These are phyloP conservation scores for Halophytophthora polymorphica DNA, from an alignment of 352 stramenopile species.

Conservation along the genomic window DNA sequence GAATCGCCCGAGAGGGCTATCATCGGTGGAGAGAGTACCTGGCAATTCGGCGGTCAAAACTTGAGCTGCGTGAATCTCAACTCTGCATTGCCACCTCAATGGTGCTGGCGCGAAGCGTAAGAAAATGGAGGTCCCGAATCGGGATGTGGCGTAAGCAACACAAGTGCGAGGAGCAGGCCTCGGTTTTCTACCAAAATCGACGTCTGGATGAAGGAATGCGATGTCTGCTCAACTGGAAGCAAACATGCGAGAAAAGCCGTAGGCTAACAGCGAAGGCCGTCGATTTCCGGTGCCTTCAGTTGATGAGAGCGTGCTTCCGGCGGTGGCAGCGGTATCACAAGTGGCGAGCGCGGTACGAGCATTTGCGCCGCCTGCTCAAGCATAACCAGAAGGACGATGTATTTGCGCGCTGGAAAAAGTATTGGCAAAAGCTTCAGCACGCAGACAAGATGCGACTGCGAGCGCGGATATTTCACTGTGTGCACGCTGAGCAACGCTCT, in stretches of 20 bases:
- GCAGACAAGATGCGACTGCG: constrained; percentile 11
- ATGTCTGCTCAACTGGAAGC: constrained; percentile 9
- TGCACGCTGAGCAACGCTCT: constrained; percentile 10
- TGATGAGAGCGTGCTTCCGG: constrained; percentile 7
- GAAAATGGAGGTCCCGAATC: constrained; percentile 17
- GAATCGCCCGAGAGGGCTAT: constrained; percentile 6
- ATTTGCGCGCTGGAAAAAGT: constrained; percentile 31
- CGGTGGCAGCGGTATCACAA: constrained; percentile 22
- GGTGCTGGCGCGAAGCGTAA: constrained; percentile 11
- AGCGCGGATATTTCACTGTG: constrained; percentile 23
- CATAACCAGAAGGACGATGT: constrained; percentile 21
- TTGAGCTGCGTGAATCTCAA: constrained; percentile 2
- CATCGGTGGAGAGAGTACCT: constrained; percentile 14
- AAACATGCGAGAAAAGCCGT: constrained; percentile 1
- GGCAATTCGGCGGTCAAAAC: not conserved
- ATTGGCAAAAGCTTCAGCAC: constrained; percentile 9
- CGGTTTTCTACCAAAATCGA: constrained; percentile 7
- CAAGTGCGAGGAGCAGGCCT: not conserved
- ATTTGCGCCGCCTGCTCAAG: constrained; percentile 24
- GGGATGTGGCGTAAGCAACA: constrained; percentile 2
- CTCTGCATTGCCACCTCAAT: constrained; percentile 1
- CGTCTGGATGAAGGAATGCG: constrained; percentile 7
- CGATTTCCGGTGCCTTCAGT: not conserved
- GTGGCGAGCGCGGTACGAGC: constrained; percentile 23
- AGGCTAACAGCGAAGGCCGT: constrained; percentile 2